These are phyloP conservation scores for Lumnitzera racemosa DNA, from an alignment of 345 rosid genomes.

Conservation along the genomic window DNA sequence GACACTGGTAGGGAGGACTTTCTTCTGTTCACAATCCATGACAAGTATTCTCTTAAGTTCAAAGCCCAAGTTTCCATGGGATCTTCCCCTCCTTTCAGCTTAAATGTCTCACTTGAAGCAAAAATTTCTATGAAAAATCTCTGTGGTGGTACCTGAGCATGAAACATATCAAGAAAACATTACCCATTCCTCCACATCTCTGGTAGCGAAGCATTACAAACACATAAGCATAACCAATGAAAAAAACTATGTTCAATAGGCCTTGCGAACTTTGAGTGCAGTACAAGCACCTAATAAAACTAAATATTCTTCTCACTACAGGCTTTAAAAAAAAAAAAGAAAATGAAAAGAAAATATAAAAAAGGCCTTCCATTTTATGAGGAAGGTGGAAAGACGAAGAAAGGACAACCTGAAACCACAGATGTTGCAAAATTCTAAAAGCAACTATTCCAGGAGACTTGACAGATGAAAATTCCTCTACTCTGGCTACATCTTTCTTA, in stretches of 20 bases:
- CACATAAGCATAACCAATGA: background rate
- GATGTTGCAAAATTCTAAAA: slow-evolving; percentile 57
- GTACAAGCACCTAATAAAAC: too few relatives aligned
- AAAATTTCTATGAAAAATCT: slow-evolving; percentile 42
- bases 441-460: slow-evolving; percentile 50
- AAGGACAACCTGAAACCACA: slow-evolving; percentile 74
- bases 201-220: background rate
- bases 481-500: slow-evolving; percentile 30
- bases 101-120: slow-evolving; percentile 31
- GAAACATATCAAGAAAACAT: slow-evolving; percentile 22
- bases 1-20: slow-evolving; percentile 35
- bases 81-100: slow-evolving; percentile 24
- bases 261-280: background rate
- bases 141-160: slow-evolving; percentile 37
- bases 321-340: too few relatives aligned
- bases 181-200: background rate
- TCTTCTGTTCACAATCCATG: slow-evolving; percentile 35
- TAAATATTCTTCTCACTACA: too few relatives aligned
- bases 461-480: slow-evolving; percentile 33
- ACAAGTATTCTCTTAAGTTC: slow-evolving; percentile 53
- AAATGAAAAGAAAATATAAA: slow-evolving; percentile 2
- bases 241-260: background rate
- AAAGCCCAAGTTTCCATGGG: slow-evolving; percentile 46
- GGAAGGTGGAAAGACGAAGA: background rate
- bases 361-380: background rate